These are phyloP conservation scores for Cicer bijugum DNA, from an alignment of 306 rosid species.

Conservation along the genomic window DNA sequence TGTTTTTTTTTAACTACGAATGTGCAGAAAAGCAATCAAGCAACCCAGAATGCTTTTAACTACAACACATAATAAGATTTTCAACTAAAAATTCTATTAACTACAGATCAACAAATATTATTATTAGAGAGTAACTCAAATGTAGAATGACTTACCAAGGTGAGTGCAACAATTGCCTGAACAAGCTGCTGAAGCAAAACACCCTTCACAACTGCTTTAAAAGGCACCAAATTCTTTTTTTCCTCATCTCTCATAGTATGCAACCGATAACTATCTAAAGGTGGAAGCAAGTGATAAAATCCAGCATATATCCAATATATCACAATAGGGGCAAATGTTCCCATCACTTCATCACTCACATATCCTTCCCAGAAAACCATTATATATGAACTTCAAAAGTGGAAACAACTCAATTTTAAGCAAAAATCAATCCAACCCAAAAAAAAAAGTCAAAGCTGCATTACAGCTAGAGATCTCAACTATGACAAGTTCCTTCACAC, in stretches of 20 bases:
- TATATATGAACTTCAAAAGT: neutral
- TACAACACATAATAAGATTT: conserved; percentile 6
- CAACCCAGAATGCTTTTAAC: neutral
- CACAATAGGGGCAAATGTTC: conserved; percentile 86
- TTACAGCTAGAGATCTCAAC: conserved; percentile 54
- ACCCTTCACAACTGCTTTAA: conserved; percentile 69
- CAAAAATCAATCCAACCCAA: conserved; percentile 42
- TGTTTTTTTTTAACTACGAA: neutral
- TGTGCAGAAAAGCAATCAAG: conserved; percentile 3
- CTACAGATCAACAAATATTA: conserved; percentile 25
- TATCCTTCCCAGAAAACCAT: conserved; percentile 86
- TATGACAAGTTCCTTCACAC: conserved; percentile 44
- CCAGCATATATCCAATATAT: conserved; percentile 91
- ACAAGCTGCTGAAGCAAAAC: conserved; percentile 85
- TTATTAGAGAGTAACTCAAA: conserved; percentile 29
- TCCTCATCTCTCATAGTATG: conserved; percentile 71
- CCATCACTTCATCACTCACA: conserved; percentile 86
- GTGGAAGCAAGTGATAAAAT: conserved; percentile 70
- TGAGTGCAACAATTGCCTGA: conserved; percentile 86
- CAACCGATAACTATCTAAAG: conserved; percentile 69
- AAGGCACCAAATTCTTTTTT: conserved; percentile 71
- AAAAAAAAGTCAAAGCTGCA: conserved; percentile 50
- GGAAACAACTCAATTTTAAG: conserved; percentile 34
- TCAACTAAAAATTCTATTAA: neutral
- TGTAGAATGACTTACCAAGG: conserved; percentile 56